Evolutionary conservation across 2,329 filamentous ascomycete species (phyloP).

Genomic region (Fonsecaea monophora): DNA sequence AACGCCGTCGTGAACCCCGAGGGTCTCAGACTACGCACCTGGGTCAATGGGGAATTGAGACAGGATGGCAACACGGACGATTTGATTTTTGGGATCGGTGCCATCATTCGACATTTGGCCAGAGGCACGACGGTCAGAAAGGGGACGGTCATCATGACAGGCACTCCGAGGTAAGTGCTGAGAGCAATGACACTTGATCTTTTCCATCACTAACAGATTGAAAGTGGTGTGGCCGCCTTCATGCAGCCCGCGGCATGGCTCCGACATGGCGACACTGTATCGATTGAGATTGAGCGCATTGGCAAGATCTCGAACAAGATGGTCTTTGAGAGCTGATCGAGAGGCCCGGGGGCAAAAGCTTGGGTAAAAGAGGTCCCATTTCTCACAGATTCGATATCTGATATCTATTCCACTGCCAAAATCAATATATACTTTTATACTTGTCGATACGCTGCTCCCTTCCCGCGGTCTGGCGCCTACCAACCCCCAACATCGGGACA

Average conservation of each 20-base stretch:
- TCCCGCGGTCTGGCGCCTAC: no score
- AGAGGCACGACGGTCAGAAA: constrained; percentile 48
- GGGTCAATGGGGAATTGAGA: constrained; percentile 48
- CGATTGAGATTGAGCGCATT: constrained; percentile 56
- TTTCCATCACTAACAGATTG: constrained; percentile 1
- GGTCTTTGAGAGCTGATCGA: constrained; percentile 20
- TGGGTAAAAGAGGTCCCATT: background rate
- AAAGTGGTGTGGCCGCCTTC: constrained; percentile 51
- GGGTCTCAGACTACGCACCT: constrained; percentile 41
- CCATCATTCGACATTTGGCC: constrained; percentile 46
- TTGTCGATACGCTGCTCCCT: no score
- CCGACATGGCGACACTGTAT: constrained; percentile 50
- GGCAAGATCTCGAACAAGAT: constrained; percentile 54
- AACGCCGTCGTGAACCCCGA: constrained; percentile 43
- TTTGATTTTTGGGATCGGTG: constrained; percentile 48
- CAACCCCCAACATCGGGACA: background rate
- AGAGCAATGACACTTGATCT: background rate
- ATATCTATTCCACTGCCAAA: background rate
- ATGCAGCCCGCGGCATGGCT: constrained; percentile 49
- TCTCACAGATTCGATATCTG: background rate
- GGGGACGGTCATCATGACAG: constrained; percentile 50
- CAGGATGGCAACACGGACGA: constrained; percentile 48
- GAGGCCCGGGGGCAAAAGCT: background rate
- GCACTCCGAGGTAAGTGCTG: constrained; percentile 44
- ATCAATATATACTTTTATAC: no score